Base-by-base conservation (phyloP, 1,284 basidiomycete genomes). In the Cystobasidiaceae sp. region DNA sequence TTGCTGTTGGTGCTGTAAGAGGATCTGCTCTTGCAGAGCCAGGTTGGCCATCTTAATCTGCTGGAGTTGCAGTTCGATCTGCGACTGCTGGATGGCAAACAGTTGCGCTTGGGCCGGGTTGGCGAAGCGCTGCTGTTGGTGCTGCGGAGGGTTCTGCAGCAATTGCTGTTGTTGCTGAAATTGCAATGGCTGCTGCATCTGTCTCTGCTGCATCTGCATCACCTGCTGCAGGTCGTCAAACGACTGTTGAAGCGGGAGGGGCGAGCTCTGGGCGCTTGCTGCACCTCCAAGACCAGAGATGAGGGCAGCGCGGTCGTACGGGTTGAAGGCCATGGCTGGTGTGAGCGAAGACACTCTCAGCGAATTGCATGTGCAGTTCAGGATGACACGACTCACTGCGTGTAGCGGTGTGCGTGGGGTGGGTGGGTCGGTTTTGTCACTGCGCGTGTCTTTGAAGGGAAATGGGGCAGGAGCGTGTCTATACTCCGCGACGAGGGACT, bases 31-130 rank as follows among this genome's bases (percentile, higher is more conserved):
- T 37, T 64, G 61, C 0, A 64, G 41, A 17, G 50, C 51, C 19
- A 64, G 52, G 30, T 64, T 64, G 1, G 61, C 61, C 51, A 64
- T 55, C 51, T 64, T 37, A 23, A 64, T 64, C 52, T 64, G 61
- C 44, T 64, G 61, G 17, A 64, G 32, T 43, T 64, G 61, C 41
- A 64, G 45, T 45, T 64, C 61, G 13, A 64, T 30, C 61, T 64
- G 61, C 32, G 61, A 55, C 33, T 64, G 61, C 44, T 64, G 61
- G 6, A 64, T 23, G 11, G 61, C 61, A 56, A 64, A 39, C 6
- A 64, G 28, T 17, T 55, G 51, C 43, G 51, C 51, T 49, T 64
- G 61, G 43, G 60, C 48, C 28, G 48, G 37, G 13, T 39, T 44
- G n/a, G n/a, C n/a, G n/a, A n/a, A n/a, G n/a, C n/a, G n/a, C n/a